Base-by-base conservation (phyloP, 78 protist genomes). In the Mantamonas sphyraenae region DNA sequence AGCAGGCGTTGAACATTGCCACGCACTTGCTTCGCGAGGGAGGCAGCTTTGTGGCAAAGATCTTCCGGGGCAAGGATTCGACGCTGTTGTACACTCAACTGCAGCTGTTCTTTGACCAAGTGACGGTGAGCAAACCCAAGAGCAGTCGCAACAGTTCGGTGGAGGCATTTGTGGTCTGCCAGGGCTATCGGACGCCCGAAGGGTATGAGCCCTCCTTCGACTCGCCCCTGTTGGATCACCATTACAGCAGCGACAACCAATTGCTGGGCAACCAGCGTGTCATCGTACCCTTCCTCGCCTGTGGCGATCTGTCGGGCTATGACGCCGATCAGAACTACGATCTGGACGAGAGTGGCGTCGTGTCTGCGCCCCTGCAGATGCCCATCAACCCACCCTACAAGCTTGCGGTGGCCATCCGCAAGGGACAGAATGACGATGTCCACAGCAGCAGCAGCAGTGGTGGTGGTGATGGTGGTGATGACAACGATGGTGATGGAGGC, bases 41-140 rank as follows among this genome's bases (percentile, higher is more conserved):
- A 28, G 99, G 99, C 24, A 77, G 86, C 26, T 98, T 98, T 58
- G 90, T 94, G 31, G 95, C 97, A 2, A 97, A 98, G 74, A 82
- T 97, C 70, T 97, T 97, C 83, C 77, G 95, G 4, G 98, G 98
- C 38, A 76, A 66, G 35, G 92, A 93, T 69, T 66, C 62, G 43
- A 19, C 79, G 14, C 76, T 93, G 34, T 80, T 96, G 56, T 80
- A 70, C 74, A 43, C 90, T 2, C 95, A 94, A 72, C 71, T 96
- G 31, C 28, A 69, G 31, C 7, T 83, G 35, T 95, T 94, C 68
- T 96, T 96, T 39, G 34, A 40, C n/a, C 12, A 58, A 43, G 97
- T 96, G 28, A 30, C 59, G 10, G 24, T 81, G 37, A 80, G 81
- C 57, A 96, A 96, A 82, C 99, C 99, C 5, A 80, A 79, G 42